A percentile compares a stretch with the other conserved stretches of the same genome.
Evolutionary conservation across 345 rosid species (phyloP).

Genomic region (Populus ilicifolia): DNA sequence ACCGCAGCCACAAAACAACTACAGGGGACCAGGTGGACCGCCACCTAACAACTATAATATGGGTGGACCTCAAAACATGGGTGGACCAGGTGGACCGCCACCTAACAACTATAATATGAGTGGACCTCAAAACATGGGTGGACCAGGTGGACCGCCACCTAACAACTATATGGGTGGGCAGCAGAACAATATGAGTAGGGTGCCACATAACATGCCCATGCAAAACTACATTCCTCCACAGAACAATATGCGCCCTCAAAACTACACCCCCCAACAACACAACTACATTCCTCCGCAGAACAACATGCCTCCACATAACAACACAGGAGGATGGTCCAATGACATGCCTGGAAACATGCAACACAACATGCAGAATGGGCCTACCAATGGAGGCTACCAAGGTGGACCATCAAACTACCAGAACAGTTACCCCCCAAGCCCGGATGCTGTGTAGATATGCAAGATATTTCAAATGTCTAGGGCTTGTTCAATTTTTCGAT

Average conservation of each 20-base stretch:
- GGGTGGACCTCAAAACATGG: constrained; percentile 19
- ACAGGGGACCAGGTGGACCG: constrained; percentile 23
- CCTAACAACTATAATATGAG: not conserved
- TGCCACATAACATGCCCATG: constrained; percentile 22
- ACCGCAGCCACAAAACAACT: constrained; percentile 25
- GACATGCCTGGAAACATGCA: constrained; percentile 14
- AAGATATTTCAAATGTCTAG: not conserved
- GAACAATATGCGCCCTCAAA: not conserved
- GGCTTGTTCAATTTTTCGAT: not conserved
- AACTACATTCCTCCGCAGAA: not conserved
- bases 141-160: constrained; percentile 1
- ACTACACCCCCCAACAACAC: not conserved
- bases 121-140: not conserved
- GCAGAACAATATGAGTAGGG: constrained; percentile 12
- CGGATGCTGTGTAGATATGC: constrained; percentile 33
- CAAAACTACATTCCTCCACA: constrained; percentile 11
- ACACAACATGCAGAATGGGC: constrained; percentile 11
- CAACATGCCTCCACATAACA: constrained; percentile 15
- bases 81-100: constrained; percentile 28
- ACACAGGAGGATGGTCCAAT: constrained; percentile 26
- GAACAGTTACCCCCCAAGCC: constrained; percentile 27
- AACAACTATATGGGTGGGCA: not conserved
- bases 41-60: constrained; percentile 16
- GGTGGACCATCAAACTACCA: constrained; percentile 21
- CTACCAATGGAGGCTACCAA: constrained; percentile 20